Conservation (phyloP, 208 protist species). For the Angomonas deanei region DNA sequence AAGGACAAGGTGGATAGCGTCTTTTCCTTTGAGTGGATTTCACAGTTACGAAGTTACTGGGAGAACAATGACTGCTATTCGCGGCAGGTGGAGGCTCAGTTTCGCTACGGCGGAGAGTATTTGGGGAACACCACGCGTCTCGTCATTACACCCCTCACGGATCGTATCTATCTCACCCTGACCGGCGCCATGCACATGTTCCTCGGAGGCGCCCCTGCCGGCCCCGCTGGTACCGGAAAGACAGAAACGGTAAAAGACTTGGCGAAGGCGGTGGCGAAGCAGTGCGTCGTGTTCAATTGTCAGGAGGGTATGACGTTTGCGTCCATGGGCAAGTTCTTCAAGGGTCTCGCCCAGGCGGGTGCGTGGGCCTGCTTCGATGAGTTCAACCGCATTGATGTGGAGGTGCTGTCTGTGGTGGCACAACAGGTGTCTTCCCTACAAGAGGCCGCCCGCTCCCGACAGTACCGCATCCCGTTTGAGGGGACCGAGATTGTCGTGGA, state of each 20-base stretch:
- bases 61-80: slow-evolving; percentile 90
- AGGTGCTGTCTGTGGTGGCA: slow-evolving; percentile 95
- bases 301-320: slow-evolving; percentile 94
- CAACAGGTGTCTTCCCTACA: slow-evolving; percentile 96
- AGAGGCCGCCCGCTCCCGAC: slow-evolving; percentile 62
- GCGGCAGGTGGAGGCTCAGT: slow-evolving; percentile 90
- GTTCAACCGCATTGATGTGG: slow-evolving; percentile 98
- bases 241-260: slow-evolving; percentile 98
- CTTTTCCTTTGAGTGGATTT: slow-evolving; percentile 95
- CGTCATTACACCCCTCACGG: slow-evolving; percentile 96
- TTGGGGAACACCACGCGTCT: slow-evolving; percentile 96
- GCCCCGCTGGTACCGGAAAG: slow-evolving; percentile 94
- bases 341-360: slow-evolving; percentile 92
- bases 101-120: slow-evolving; percentile 95
- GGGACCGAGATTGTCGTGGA: slow-evolving; percentile 93
- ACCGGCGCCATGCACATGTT: slow-evolving; percentile 96
- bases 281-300: slow-evolving; percentile 98
- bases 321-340: slow-evolving; percentile 98
- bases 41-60: slow-evolving; percentile 96
- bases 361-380: slow-evolving; percentile 98
- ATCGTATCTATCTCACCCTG: slow-evolving; percentile 96
- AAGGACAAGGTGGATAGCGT: slow-evolving; percentile 74
- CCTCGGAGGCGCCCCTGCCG: slow-evolving; percentile 90
- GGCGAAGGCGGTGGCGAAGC: slow-evolving; percentile 95
- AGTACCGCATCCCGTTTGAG: slow-evolving; percentile 93